These are phyloP conservation scores for Globisporangium splendens DNA, from an alignment of 352 stramenopile species.

Conservation along the genomic window DNA sequence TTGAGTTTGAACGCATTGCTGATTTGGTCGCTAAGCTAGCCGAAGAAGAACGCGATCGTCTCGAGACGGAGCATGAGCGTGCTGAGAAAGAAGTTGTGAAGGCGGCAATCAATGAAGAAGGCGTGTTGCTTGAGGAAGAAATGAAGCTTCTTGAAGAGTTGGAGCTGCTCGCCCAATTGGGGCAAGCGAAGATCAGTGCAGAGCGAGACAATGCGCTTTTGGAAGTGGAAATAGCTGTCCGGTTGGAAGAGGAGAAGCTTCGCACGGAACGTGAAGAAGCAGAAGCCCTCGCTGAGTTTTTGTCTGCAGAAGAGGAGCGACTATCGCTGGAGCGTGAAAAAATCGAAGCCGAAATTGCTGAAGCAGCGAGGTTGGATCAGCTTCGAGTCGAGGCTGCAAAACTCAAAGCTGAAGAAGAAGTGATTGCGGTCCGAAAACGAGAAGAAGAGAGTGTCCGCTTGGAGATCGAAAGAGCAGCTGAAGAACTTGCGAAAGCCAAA, in stretches of 20 bases:
- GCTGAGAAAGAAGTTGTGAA: slow-evolving; percentile 2
- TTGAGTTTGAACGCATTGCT: neutral
- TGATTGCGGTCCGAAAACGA: slow-evolving; percentile 16
- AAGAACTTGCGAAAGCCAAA: slow-evolving; percentile 21
- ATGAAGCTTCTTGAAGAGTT: slow-evolving; percentile 14
- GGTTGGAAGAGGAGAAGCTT: slow-evolving; percentile 3
- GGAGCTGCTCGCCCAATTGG: slow-evolving; percentile 7
- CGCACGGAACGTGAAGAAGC: slow-evolving; percentile 8
- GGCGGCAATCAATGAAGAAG: neutral
- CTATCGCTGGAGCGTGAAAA: slow-evolving; percentile 5
- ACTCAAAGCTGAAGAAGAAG: slow-evolving; percentile 4
- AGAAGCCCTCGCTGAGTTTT: slow-evolving; percentile 14
- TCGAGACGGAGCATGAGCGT: neutral
- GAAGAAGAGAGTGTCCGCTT: slow-evolving; percentile 17
- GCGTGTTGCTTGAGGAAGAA: slow-evolving; percentile 10
- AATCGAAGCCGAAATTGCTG: slow-evolving; percentile 24
- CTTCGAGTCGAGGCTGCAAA: slow-evolving; percentile 6
- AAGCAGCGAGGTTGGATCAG: neutral
- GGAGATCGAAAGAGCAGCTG: slow-evolving; percentile 10
- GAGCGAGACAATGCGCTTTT: slow-evolving; percentile 7
- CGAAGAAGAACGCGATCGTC: neutral
- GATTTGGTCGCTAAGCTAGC: slow-evolving; percentile 8
- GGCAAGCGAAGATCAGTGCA: neutral
- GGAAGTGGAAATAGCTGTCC: neutral
- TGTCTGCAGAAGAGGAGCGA: slow-evolving; percentile 17